Base-by-base conservation (phyloP, 139 green algal species). In the Nannochloris sp. region DNA sequence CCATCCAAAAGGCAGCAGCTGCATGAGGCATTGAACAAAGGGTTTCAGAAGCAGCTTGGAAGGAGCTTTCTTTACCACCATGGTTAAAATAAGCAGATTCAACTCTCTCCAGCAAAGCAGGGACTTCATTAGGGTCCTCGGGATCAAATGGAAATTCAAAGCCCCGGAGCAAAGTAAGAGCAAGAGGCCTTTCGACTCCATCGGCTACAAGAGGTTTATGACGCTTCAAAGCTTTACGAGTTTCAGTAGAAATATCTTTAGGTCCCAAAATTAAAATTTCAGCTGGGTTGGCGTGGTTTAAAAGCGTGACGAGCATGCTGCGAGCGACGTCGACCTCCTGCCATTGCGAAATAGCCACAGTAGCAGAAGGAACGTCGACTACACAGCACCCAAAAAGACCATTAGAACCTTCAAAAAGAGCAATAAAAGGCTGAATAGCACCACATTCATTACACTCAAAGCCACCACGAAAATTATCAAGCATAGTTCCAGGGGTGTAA, bases 401-500 rank as follows among this genome's bases (percentile, higher is more conserved):
- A 53, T 54, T 59, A 4, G 25, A 29, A 19, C 38, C 61, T 54
- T 81, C 78, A 45, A 60, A 72, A 15, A 79, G 51, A 6, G 9
- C 37, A 77, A 51, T 25, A 57, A 47, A 54, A 42, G 72, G 38
- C 35, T 48, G 25, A 48, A 37, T 60, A 10, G 29, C 55, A 54
- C n/a, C 59, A 64, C 9, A 6, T 24, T 10, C 60, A 42, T 32
- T 73, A 54, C 56, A 37, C 7, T 6, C 57, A 24, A 53, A 30
- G 58, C 48, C 68, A 60, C 12, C 66, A 73, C 60, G 0, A 24
- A 19, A n/a, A 3, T 25, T 38, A 25, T 83, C 68, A 33, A 81
- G 56, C 29, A 71, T 63, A 23, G 77, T 89, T 30, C 81, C 83
- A 0, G 83, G 83, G 5, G 78, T 82, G 71, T 88, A 88, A 30